Base-by-base conservation (phyloP, 805 yeast genomes). In the Spathaspora passalidarum region DNA sequence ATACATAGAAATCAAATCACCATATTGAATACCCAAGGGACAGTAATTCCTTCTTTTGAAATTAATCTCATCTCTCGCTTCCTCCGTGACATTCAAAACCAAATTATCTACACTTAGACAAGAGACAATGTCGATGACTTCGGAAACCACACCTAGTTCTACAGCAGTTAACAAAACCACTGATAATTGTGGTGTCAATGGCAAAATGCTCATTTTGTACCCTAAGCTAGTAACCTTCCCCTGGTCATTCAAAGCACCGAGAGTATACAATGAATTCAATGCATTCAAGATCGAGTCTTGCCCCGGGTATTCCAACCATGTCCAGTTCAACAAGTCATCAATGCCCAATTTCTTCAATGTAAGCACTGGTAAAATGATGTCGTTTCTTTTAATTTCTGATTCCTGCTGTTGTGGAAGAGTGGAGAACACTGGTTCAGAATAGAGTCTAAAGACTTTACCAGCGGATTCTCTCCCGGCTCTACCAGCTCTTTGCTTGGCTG, bases 401-500 rank as follows among this genome's bases (percentile, higher is more conserved):
- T 92, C 98, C 4, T 96, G 92, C 59, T 89, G 94, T 40, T 73
- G 69, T 0, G 86, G 82, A 44, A 94, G 68, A 26, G 59, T 53
- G 51, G 76, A 76, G 56, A 79, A 92, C 47, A 87, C 84, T 1
- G 68, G 61, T 55, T 92, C 98, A 41, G 87, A 82, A 62, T 85
- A 94, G 32, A 94, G 67, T 48, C 98, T 69, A 65, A 75, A 94
- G 38, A 94, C 88, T 62, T 92, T 92, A 37, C 99, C 99, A 10
- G 61, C 56, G 23, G 86, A 80, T 67, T 94, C 98, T 80, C 99
- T 88, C 50, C 99, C 99, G n/a, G 99, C 98, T 75, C 99, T 87
- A 63, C 99, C 99, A 39, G 91, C 82, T 66, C 99, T 75, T 69
- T 94, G 99, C 29, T 87, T 80, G 0, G 98, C 99, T 34, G 96